Conservation (phyloP, 2,329 filamentous ascomycete genomes). For the Exserohilum rostratum region DNA sequence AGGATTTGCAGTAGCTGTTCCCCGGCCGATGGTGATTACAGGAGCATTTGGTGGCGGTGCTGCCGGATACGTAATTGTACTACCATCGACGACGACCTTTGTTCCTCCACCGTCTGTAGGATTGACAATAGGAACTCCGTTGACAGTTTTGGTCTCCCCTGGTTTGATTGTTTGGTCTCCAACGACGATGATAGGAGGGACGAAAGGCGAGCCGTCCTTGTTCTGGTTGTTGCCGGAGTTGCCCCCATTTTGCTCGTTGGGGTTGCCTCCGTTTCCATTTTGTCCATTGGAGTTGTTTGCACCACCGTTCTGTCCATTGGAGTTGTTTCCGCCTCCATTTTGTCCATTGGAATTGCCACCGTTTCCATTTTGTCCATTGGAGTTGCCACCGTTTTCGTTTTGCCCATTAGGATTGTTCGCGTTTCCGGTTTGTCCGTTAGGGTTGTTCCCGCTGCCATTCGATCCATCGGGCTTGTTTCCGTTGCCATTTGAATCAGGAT, state of each 20-base stretch:
- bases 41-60: slow-evolving; percentile 24
- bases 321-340: no score
- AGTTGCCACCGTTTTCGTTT: no score
- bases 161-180: slow-evolving; percentile 36
- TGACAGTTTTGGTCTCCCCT: slow-evolving; percentile 40
- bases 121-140: slow-evolving; percentile 39
- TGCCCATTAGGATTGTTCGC: no score
- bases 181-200: slow-evolving; percentile 27
- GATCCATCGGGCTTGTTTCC: no score
- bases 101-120: slow-evolving; percentile 30
- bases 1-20: slow-evolving; percentile 39
- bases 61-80: slow-evolving; percentile 29
- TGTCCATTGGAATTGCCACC: no score
- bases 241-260: not conserved
- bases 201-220: not conserved
- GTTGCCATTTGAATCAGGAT: no score
- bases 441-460: no score
- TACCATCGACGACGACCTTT: slow-evolving; percentile 37
- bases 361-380: no score
- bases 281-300: no score
- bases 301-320: no score
- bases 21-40: slow-evolving; percentile 34
- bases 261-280: not conserved
- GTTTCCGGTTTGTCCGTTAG: no score
- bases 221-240: slow-evolving; percentile 3